phyloP scores from a whole-genome alignment of 192 early-diverging fungal species.

The Mortierella claussenii region DNA sequence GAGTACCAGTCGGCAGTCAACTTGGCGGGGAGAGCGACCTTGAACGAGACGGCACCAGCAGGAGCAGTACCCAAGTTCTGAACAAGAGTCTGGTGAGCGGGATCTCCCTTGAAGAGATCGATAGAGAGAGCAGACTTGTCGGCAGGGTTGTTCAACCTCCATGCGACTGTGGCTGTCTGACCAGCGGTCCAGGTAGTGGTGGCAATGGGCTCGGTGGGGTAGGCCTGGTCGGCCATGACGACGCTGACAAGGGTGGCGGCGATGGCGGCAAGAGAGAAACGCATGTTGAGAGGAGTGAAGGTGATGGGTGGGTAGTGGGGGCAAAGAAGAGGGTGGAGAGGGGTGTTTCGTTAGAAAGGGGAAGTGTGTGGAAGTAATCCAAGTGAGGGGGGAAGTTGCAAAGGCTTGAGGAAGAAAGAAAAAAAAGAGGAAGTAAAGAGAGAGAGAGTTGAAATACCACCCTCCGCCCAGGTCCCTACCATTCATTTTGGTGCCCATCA shows the following conservation, averaged over 20 bases:
- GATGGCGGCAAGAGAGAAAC: conserved; percentile 27
- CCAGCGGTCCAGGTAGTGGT: conserved; percentile 26
- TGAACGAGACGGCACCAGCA: conserved; percentile 16
- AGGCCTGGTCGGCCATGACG: conserved; percentile 44
- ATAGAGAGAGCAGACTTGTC: conserved; percentile 9
- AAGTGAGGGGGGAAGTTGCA: conserved; percentile 23
- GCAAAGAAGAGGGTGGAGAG: background rate
- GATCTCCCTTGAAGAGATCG: conserved; percentile 31
- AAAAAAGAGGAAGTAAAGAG: conserved; percentile 2
- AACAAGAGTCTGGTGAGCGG: conserved; percentile 24
- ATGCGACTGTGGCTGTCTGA: conserved; percentile 8
- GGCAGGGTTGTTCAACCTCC: conserved; percentile 18
- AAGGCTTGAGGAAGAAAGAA: conserved; percentile 17
- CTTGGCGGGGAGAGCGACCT: conserved; percentile 15
- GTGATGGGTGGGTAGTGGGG: background rate
- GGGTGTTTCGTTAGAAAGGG: background rate
- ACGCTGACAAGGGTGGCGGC: conserved; percentile 21
- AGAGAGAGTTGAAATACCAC: no score
- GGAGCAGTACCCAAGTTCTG: conserved; percentile 3
- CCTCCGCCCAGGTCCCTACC: no score
- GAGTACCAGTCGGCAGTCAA: conserved; percentile 40
- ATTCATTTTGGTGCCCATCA: no score
- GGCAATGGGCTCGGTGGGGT: conserved; percentile 31
- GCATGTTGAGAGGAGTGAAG: conserved; percentile 28
- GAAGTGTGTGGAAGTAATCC: conserved; percentile 28